Conservation (phyloP, 2,329 filamentous ascomycete genomes). For the Tothia fuscella region DNA sequence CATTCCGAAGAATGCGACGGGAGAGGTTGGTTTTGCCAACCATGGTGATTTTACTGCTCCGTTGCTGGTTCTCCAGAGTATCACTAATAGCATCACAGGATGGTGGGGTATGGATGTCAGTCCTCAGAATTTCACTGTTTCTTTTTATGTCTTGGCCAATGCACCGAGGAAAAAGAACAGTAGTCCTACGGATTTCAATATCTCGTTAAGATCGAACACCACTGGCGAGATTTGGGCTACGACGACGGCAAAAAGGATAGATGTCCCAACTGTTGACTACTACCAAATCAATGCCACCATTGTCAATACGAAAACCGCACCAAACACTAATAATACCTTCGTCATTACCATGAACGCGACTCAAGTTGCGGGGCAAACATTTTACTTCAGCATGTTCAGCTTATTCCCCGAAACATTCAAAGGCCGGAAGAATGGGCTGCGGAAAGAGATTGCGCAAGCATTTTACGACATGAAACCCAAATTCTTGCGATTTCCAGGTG, state of each 20-base stretch:
- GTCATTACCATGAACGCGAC: slow-evolving; percentile 37
- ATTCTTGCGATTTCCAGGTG: slow-evolving; percentile 40
- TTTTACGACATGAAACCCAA: slow-evolving; percentile 30
- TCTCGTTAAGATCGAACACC: slow-evolving; percentile 29
- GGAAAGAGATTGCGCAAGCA: slow-evolving; percentile 37
- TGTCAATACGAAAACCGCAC: slow-evolving; percentile 31
- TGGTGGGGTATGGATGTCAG: slow-evolving; percentile 42
- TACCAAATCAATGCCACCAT: slow-evolving; percentile 25
- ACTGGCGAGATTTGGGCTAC: slow-evolving; percentile 18
- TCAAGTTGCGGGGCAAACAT: slow-evolving; percentile 25
- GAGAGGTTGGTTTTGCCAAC: slow-evolving; percentile 36
- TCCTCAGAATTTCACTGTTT: slow-evolving; percentile 36
- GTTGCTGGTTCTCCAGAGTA: neutral
- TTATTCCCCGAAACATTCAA: slow-evolving; percentile 45
- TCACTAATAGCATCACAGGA: slow-evolving; percentile 14
- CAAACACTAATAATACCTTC: slow-evolving; percentile 40
- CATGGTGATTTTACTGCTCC: slow-evolving; percentile 21
- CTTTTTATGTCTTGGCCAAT: slow-evolving; percentile 35
- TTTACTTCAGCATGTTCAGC: slow-evolving; percentile 41
- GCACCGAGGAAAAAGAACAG: slow-evolving; percentile 21
- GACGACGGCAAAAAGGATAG: slow-evolving; percentile 18
- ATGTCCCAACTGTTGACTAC: slow-evolving; percentile 19
- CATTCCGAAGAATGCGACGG: slow-evolving; percentile 24
- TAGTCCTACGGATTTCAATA: slow-evolving; percentile 26
- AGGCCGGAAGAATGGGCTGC: slow-evolving; percentile 37